Base-by-base conservation (phyloP, 306 rosid genomes). In the Lathyrus sativus region DNA sequence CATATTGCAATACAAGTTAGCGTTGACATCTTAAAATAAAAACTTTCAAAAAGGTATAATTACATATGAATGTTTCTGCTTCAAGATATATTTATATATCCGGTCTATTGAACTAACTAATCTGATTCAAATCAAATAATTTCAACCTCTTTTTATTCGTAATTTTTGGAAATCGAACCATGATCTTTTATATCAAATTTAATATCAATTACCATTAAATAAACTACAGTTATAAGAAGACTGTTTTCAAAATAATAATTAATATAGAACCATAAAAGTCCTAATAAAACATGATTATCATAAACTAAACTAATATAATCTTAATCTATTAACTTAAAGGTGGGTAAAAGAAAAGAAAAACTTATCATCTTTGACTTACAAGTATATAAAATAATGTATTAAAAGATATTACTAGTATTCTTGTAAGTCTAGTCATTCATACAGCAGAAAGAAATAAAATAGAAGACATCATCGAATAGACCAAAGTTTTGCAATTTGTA, bases 381-480 rank as follows among this genome's bases (percentile, higher is more conserved):
- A 58, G 41, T 31, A 22, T 58, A 33, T 8, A 4, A 14, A 55
- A 55, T 26, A 33, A 33, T 10, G 66, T 9, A 15, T 61, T 61
- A 61, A 61, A 61, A 9, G 5, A 19, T 61, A 4, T 18, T 61
- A 61, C n/a, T 4, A 4, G 11, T 8, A 24, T 24, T 24, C 26
- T 24, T 24, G 22, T 24, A 24, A 24, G 26, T 24, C 26, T 24
- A 24, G 26, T 24, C 26, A 24, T 24, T 24, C 26, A 24, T 19
- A 19, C 26, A 24, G 0, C 26, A 24, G 26, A 24, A 24, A 24
- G 6, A 24, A 11, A 24, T 26, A 26, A 17, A 49, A 24, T 24
- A 54, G 6, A 51, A 51, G 37, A 11, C 22, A 31, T 3, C 63
- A 54, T 54, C 11, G 60, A 54, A 58, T 33, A 29, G 63, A 58